phyloP scores from a whole-genome alignment of 2,329 filamentous ascomycete genomes.

The Botrytis hyacinthi region DNA sequence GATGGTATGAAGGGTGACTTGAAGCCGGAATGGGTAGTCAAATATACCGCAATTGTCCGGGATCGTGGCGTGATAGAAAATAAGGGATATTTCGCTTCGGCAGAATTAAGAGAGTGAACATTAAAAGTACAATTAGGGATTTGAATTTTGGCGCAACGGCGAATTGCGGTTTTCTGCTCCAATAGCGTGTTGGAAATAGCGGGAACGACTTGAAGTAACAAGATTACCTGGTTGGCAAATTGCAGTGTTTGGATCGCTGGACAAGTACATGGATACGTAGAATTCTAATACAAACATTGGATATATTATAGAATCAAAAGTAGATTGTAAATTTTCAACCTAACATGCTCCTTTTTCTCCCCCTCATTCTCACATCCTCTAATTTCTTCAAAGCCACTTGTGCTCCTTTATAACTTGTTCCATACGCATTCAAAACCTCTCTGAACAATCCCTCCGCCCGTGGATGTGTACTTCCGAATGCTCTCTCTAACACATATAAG shows the following conservation, averaged over 20 bases:
- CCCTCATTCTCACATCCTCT: slow-evolving; percentile 90
- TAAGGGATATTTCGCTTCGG: slow-evolving; percentile 93
- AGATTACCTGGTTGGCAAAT: neutral
- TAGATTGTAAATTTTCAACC: slow-evolving; percentile 51
- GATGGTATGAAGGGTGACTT: slow-evolving; percentile 72
- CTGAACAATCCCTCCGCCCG: slow-evolving; percentile 74
- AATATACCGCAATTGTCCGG: slow-evolving; percentile 93
- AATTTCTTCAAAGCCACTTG: slow-evolving; percentile 73
- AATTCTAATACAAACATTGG: neutral
- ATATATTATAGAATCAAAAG: slow-evolving; percentile 1
- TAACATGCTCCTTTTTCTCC: slow-evolving; percentile 95
- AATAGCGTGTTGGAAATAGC: neutral
- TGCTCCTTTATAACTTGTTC: slow-evolving; percentile 70
- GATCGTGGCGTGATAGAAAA: slow-evolving; percentile 96
- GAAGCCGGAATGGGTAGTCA: slow-evolving; percentile 88
- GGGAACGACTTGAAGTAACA: neutral
- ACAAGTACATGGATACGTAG: neutral
- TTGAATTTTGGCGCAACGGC: neutral
- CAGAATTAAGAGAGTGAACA: slow-evolving; percentile 57
- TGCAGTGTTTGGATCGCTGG: neutral
- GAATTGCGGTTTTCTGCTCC: neutral
- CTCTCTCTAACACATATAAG: slow-evolving; percentile 90
- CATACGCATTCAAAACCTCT: slow-evolving; percentile 73
- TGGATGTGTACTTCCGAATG: slow-evolving; percentile 93
- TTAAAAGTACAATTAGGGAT: neutral